These are phyloP conservation scores for Cyberlindnera japonica DNA, from an alignment of 805 yeast genomes.

Conservation along the genomic window DNA sequence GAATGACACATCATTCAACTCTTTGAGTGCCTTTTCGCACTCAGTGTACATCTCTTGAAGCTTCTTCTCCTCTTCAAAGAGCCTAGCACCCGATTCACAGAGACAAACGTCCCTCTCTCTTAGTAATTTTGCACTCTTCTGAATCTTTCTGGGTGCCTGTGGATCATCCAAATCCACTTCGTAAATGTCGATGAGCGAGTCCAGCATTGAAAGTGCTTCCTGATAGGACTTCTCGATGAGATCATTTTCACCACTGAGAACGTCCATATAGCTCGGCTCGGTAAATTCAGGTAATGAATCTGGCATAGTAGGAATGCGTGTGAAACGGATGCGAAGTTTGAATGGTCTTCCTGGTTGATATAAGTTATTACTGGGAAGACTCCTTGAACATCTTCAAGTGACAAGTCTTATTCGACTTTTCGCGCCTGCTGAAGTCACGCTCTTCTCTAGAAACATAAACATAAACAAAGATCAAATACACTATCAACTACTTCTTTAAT, in stretches of 20 bases:
- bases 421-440: neutral
- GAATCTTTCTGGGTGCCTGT: constrained; percentile 3
- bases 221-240: constrained; percentile 13
- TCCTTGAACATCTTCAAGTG: too few relatives aligned
- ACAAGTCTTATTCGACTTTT: neutral
- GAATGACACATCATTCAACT: constrained; percentile 13
- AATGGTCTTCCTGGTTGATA: too few relatives aligned
- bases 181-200: constrained; percentile 18
- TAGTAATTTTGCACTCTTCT: neutral
- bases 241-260: constrained; percentile 10
- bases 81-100: constrained; percentile 3
- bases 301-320: neutral
- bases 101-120: constrained; percentile 5
- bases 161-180: constrained; percentile 12
- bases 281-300: neutral
- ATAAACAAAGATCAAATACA: neutral
- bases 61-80: constrained; percentile 17
- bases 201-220: constrained; percentile 9
- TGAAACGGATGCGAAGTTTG: too few relatives aligned
- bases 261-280: constrained; percentile 1
- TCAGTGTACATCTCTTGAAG: constrained; percentile 11
- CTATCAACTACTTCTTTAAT: too few relatives aligned
- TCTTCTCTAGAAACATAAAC: neutral
- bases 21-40: constrained; percentile 9
- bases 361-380: too few relatives aligned